Evolutionary conservation across 768 basidiomycete species (phyloP), one percentile per base, ranked within the genome.

Genomic region (Hypholoma sublateritium): DNA sequence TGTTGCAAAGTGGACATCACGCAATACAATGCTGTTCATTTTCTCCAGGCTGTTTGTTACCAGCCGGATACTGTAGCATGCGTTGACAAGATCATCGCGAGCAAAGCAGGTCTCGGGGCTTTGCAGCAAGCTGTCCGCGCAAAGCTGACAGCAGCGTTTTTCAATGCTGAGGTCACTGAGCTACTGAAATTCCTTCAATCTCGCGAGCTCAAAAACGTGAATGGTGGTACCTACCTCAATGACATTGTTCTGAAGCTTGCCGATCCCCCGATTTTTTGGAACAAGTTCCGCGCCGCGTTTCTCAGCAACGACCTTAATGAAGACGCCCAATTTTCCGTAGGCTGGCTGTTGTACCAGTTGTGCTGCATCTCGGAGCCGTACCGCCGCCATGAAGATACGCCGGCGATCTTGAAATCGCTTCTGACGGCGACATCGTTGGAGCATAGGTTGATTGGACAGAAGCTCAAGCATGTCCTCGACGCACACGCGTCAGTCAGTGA

Each of bases 191-290:
- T 74, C 53, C 64, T 85, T 19, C 70, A 72, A 37, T 46, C 67
- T 0, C 74, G 75, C 0, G 71, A 65, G 22, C 66, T 83, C 1
- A 64, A 65, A n/a, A 64, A 54, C 39, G 67, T 81, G 46, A 74
- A 72, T 7, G 69, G 74, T 1, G 86, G 85, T 0, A 59, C 70
- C 14, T 69, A 77, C 34, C 65, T 86, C 1, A 60, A 72, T 11
- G 61, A 67, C 14, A 62, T 83, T 19, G 51, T 86, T 41, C 42
- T 66, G 41, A 60, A 61, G 1, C 75, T 85, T 21, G 74, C 79
- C 12, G 72, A 83, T 0, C 83, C 82, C 0, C 76, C 81, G 0
- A 70, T 82, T 28, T 84, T 84, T 60, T 85, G 80, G 81, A 60
- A 53, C 43, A 62, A 66, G 5, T 77, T 78, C 54, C 57, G 62